Evolutionary conservation across 148 eudicot genomes (phyloP).

Genomic region (Amaranthus hypochondriacus): DNA sequence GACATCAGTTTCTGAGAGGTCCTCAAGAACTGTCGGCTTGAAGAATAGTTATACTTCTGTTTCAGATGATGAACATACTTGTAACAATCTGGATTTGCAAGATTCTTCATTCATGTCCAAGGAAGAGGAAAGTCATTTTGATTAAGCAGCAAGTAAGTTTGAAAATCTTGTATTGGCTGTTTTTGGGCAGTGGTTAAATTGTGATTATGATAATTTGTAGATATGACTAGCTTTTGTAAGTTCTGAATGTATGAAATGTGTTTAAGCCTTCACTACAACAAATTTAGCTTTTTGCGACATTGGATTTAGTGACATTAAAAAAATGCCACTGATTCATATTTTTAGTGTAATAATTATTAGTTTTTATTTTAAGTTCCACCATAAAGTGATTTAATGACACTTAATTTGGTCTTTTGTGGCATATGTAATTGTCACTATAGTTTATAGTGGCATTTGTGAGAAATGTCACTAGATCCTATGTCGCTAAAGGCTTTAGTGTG

Average conservation of each 20-base stretch:
- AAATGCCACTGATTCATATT: too few species aligned
- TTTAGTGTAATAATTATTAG: too few species aligned
- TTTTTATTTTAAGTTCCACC: too few species aligned
- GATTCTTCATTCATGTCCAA: constrained; percentile 22
- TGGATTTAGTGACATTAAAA: too few species aligned
- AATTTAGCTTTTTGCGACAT: too few species aligned
- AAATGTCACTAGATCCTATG: too few species aligned
- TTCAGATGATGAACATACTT: constrained; percentile 20
- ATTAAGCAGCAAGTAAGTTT: not conserved
- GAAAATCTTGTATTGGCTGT: constrained; percentile 12
- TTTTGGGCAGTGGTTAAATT: not conserved
- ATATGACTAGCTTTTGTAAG: constrained; percentile 20
- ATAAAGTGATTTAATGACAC: too few species aligned
- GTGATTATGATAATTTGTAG: constrained; percentile 16
- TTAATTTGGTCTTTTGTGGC: too few species aligned
- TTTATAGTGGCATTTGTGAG: too few species aligned
- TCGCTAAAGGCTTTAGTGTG: too few species aligned
- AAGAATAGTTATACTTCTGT: not conserved
- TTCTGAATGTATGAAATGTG: constrained; percentile 18
- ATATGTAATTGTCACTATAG: too few species aligned
- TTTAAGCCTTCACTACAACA: constrained; percentile 4
- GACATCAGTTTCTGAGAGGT: constrained; percentile 40
- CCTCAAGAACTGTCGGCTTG: constrained; percentile 11
- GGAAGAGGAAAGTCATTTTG: constrained; percentile 20
- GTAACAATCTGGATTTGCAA: constrained; percentile 18